These are phyloP conservation scores for Rhodotorula sp. DNA, from an alignment of 1,284 basidiomycete genomes.

Conservation along the genomic window DNA sequence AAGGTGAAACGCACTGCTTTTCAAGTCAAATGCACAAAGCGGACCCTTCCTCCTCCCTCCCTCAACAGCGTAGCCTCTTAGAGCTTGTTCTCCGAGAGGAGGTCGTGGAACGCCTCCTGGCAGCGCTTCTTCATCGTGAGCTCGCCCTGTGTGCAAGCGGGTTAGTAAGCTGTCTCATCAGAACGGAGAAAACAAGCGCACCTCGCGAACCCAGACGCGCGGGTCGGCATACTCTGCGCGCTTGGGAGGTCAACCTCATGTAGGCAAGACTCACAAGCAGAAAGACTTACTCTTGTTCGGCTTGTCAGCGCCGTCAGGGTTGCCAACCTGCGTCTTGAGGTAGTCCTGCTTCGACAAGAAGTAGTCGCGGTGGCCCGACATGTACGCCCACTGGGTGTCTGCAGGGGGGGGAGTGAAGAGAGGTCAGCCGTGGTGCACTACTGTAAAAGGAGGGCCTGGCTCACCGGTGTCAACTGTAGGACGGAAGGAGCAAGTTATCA, in stretches of 20 bases:
- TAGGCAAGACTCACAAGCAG: too few species aligned
- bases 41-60: background rate
- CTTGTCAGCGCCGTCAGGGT: constrained; percentile 70
- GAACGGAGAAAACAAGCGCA: background rate
- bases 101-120: constrained; percentile 75
- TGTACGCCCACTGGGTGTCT: constrained; percentile 47
- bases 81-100: background rate
- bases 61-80: background rate
- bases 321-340: constrained; percentile 77
- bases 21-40: background rate
- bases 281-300: constrained; percentile 4
- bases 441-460: too few species aligned
- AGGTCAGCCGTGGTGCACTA: too few species aligned
- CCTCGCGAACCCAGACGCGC: constrained; percentile 9
- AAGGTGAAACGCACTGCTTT: too few species aligned
- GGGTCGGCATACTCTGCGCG: constrained; percentile 15
- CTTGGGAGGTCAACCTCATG: background rate
- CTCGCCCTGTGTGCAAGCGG: constrained; percentile 88
- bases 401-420: too few species aligned
- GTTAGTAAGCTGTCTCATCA: constrained; percentile 57
- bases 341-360: constrained; percentile 80
- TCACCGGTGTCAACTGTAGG: too few species aligned
- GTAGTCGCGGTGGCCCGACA: constrained; percentile 66
- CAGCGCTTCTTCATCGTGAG: constrained; percentile 87
- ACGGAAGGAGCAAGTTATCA: too few species aligned